Base-by-base conservation (phyloP, 2,329 filamentous ascomycete species). In the Penicillium fuscoglaucum region DNA sequence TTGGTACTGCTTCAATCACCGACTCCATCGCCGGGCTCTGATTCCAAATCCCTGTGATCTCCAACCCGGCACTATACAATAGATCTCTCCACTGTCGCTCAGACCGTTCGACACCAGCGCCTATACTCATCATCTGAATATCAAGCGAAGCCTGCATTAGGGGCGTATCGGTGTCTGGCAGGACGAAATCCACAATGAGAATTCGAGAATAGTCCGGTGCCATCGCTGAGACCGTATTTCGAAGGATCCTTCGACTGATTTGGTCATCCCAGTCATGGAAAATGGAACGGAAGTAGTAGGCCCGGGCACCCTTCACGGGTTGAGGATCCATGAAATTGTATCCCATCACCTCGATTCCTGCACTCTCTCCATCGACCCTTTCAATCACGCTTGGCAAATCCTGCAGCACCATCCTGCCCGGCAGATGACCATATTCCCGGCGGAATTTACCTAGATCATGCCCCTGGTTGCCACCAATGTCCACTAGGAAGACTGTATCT, bases 391-490 rank as follows among this genome's bases (percentile, higher is more conserved):
- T 61, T 0, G 77, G 74, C 3, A 78, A 65, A 57, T 80, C 78
- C 59, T 80, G 74, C 17, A 80, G 62, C 2, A 79, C 61, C 6
- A 79, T 46, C 5, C 64, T 68, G 0, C 73, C 76, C 0, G 70
- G 72, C 2, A 75, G 47, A 41, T 74, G 59, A 2, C 71, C 68
- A 33, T 74, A 68, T 39, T 65, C 66, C 7, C 70, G 58, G 1
- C 72, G 64, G 24, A 80, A 68, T 3, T 61, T 64, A 6, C 63
- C 54, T 6, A 76, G 59, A 40, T 79, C 76, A 44, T 77, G 70
- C 0, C 78, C 78, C 31, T 75, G 69, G 47, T 73, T 74, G 0
- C 78, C 78, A 7, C 77, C 78, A 2, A 80, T 64, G 35, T 80
- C 78, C 13, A 80, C 75, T 3, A 80, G 53, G 7, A 78, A 70